Conservation (phyloP, 257 asterid genomes). For the Misopates orontium region DNA sequence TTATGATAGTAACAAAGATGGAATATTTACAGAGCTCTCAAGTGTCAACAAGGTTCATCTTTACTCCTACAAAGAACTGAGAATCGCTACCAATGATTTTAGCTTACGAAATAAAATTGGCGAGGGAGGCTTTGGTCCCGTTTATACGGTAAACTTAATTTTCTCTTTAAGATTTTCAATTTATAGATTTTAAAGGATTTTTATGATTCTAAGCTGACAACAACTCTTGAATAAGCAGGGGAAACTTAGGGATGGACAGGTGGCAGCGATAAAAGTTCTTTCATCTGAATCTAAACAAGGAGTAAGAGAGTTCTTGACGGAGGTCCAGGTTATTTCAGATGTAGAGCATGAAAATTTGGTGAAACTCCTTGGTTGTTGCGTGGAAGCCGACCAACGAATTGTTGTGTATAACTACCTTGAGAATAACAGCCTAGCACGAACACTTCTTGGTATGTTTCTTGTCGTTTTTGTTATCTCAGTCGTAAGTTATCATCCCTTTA, state of each 20-base stretch:
- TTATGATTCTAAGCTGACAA: slow-evolving; percentile 17
- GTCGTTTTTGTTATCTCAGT: slow-evolving; percentile 14
- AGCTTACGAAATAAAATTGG: slow-evolving; percentile 76
- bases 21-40: slow-evolving; percentile 60
- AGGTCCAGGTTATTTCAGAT: slow-evolving; percentile 82
- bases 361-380: slow-evolving; percentile 91
- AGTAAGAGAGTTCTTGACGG: slow-evolving; percentile 82
- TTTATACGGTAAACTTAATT: slow-evolving; percentile 59
- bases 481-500: neutral
- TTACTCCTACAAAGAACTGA: slow-evolving; percentile 76
- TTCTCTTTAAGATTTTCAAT: slow-evolving; percentile 2
- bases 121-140: slow-evolving; percentile 96
- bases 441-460: slow-evolving; percentile 73
- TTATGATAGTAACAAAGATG: slow-evolving; percentile 33
- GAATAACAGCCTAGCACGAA: slow-evolving; percentile 81
- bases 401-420: slow-evolving; percentile 90
- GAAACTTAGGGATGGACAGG: slow-evolving; percentile 66
- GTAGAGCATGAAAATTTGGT: slow-evolving; percentile 80
- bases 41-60: slow-evolving; percentile 49
- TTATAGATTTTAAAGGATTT: slow-evolving; percentile 8
- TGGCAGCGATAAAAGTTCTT: slow-evolving; percentile 93
- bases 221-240: slow-evolving; percentile 48
- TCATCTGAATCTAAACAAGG: slow-evolving; percentile 86
- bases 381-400: slow-evolving; percentile 75
- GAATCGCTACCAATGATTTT: slow-evolving; percentile 69